Evolutionary conservation across 129 eudicot genomes (phyloP).

Genomic region (Helianthus tuberosus): DNA sequence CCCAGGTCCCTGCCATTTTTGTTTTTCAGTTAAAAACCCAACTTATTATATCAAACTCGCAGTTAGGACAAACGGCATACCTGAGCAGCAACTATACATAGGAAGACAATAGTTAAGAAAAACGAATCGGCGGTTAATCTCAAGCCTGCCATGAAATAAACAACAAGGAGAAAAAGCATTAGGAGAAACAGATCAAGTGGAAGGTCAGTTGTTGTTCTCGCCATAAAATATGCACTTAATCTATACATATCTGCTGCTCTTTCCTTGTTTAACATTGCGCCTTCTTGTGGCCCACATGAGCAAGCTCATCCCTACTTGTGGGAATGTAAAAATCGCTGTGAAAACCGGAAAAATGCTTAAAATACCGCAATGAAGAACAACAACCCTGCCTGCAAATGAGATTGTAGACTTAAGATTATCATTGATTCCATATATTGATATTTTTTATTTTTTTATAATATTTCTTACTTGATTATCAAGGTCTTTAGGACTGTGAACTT

Average conservation of each 20-base stretch:
- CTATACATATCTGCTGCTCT: no score
- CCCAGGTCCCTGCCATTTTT: no score
- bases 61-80: constrained; percentile 31
- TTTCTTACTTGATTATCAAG: constrained; percentile 80
- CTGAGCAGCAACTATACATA: constrained; percentile 97
- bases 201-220: constrained; percentile 88
- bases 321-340: constrained; percentile 95
- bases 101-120: constrained; percentile 82
- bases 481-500: no score
- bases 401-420: not conserved
- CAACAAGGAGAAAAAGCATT: constrained; percentile 73
- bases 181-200: constrained; percentile 90
- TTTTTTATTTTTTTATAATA: not conserved
- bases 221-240: no score
- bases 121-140: constrained; percentile 58
- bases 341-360: constrained; percentile 99
- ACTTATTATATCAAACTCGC: not conserved
- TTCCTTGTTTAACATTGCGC: no score
- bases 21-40: no score
- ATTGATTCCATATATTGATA: not conserved
- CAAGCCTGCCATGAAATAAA: constrained; percentile 95
- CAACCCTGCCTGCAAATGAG: constrained; percentile 72
- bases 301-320: no score
- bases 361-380: constrained; percentile 92
- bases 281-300: no score